These are phyloP conservation scores for Arthrobotrys iridis DNA, from an alignment of 2,329 filamentous ascomycete genomes.

Conservation along the genomic window DNA sequence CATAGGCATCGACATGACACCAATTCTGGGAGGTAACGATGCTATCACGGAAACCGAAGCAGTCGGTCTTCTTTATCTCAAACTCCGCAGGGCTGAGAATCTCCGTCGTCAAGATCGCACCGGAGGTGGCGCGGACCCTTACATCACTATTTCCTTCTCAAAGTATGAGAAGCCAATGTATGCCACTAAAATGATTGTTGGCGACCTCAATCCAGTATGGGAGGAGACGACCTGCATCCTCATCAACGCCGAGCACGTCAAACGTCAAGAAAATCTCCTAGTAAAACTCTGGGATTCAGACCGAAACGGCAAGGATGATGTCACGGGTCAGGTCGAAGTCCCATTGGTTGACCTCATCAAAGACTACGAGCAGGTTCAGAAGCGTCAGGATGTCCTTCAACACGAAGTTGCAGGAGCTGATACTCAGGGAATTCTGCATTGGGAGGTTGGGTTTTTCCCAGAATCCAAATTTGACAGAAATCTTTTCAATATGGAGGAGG, in stretches of 20 bases:
- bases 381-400: constrained; percentile 81
- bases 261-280: constrained; percentile 89
- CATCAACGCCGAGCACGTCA: constrained; percentile 88
- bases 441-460: constrained; percentile 95
- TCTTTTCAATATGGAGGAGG: constrained; percentile 74
- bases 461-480: constrained; percentile 89
- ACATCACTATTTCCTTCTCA: constrained; percentile 92
- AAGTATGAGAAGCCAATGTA: constrained; percentile 99
- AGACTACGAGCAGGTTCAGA: constrained; percentile 91
- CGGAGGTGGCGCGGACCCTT: constrained; percentile 92
- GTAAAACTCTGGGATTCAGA: constrained; percentile 98
- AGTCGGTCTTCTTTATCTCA: constrained; percentile 86
- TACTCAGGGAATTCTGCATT: constrained; percentile 93
- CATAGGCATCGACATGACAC: constrained; percentile 78
- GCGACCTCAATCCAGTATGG: constrained; percentile 92
- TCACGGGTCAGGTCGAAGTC: constrained; percentile 92
- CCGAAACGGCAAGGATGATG: constrained; percentile 85
- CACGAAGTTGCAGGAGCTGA: constrained; percentile 83
- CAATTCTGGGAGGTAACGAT: constrained; percentile 89
- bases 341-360: constrained; percentile 95
- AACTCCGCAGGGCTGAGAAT: constrained; percentile 85
- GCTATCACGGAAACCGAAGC: constrained; percentile 89
- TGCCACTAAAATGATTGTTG: constrained; percentile 93
- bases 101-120: constrained; percentile 93
- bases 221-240: constrained; percentile 86